Conservation (phyloP, 306 rosid genomes). For the Malus sieversii region DNA sequence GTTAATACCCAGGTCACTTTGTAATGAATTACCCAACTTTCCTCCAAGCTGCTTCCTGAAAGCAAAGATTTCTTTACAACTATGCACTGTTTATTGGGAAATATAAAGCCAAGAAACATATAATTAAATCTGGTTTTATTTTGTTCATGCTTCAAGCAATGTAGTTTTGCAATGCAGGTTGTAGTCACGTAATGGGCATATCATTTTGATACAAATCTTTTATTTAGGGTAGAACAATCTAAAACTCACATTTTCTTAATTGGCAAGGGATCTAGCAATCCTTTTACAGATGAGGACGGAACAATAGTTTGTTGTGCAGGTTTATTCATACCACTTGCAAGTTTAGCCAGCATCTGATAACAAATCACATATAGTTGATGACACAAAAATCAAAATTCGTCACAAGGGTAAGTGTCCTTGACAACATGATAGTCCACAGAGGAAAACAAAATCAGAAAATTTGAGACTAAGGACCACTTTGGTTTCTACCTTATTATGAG, state of each 20-base stretch:
- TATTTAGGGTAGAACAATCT: background rate
- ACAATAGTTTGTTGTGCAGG: slow-evolving; percentile 98
- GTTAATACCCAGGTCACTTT: slow-evolving; percentile 69
- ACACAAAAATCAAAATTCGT: background rate
- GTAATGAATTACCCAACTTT: slow-evolving; percentile 83
- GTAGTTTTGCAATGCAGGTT: background rate
- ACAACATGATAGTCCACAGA: background rate
- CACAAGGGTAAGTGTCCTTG: background rate
- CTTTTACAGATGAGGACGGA: slow-evolving; percentile 68
- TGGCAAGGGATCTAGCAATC: slow-evolving; percentile 78
- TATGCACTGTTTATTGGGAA: slow-evolving; percentile 1
- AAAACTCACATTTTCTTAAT: slow-evolving; percentile 77
- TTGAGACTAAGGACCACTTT: slow-evolving; percentile 1
- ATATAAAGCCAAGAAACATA: background rate
- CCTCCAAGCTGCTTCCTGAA: slow-evolving; percentile 98
- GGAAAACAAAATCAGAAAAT: background rate
- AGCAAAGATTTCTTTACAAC: slow-evolving; percentile 17
- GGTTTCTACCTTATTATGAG: slow-evolving; percentile 78
- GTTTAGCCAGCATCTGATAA: slow-evolving; percentile 86
- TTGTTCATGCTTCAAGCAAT: background rate
- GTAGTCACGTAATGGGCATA: background rate
- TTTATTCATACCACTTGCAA: slow-evolving; percentile 89
- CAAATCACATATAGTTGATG: slow-evolving; percentile 14
- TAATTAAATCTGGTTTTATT: background rate
- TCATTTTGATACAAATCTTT: background rate